Conservation (phyloP, 129 eudicot species). For the Centella asiatica region DNA sequence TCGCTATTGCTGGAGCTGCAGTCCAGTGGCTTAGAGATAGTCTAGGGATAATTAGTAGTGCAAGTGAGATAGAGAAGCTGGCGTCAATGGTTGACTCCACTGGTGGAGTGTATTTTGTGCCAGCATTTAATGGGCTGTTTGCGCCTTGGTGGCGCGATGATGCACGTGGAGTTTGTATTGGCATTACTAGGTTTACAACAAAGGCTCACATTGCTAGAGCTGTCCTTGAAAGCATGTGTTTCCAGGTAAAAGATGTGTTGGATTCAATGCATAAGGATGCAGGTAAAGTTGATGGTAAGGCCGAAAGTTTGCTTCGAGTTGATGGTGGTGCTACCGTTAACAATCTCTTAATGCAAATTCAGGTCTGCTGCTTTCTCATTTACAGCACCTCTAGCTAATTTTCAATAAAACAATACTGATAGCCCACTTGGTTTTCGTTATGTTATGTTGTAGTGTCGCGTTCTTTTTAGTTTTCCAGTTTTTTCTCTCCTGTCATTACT, state of each 20-base stretch:
- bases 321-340: constrained; percentile 92
- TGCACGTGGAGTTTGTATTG: constrained; percentile 90
- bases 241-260: constrained; percentile 91
- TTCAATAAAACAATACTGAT: neutral
- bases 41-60: constrained; percentile 63
- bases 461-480: neutral
- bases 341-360: constrained; percentile 84
- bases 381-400: too few species aligned
- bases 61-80: constrained; percentile 74
- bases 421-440: neutral
- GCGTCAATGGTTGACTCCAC: constrained; percentile 67
- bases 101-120: constrained; percentile 91
- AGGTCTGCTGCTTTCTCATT: constrained; percentile 35
- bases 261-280: constrained; percentile 97
- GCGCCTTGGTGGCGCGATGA: constrained; percentile 99
- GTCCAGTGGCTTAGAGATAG: constrained; percentile 96
- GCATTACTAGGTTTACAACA: constrained; percentile 83
- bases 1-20: constrained; percentile 98
- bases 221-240: constrained; percentile 98
- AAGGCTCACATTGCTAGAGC: constrained; percentile 84
- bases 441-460: neutral
- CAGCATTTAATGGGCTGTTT: constrained; percentile 90
- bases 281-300: constrained; percentile 43
- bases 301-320: constrained; percentile 73
- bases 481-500: neutral